These are phyloP conservation scores for Amesomyces nigricolor DNA, from an alignment of 2,329 filamentous ascomycete genomes.

Conservation along the genomic window DNA sequence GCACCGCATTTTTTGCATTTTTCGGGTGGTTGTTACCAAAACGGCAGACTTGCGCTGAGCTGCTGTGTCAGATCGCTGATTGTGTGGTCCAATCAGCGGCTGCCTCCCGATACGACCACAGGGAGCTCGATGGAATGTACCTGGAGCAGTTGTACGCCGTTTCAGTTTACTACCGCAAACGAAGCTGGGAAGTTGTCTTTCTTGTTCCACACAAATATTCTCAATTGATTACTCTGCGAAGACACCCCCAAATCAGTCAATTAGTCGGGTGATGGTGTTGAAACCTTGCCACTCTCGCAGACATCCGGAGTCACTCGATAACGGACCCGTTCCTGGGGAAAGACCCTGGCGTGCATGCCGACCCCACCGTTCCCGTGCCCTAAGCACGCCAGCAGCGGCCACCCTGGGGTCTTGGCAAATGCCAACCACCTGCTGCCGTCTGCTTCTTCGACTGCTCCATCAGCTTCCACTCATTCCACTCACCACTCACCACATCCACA, in stretches of 20 bases:
- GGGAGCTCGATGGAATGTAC: too few relatives aligned
- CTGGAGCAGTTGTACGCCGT: too few relatives aligned
- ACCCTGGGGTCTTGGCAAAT: constrained; percentile 9
- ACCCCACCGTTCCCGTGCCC: constrained; percentile 20
- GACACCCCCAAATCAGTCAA: too few relatives aligned
- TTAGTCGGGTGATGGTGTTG: too few relatives aligned
- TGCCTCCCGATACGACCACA: too few relatives aligned
- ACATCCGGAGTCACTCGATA: not conserved
- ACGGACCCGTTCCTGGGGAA: not conserved
- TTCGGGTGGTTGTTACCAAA: too few relatives aligned
- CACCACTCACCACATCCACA: constrained; percentile 12
- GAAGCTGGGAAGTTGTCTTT: too few relatives aligned
- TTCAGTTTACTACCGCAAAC: too few relatives aligned
- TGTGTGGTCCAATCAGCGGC: not conserved
- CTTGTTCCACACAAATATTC: too few relatives aligned
- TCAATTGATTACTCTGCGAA: too few relatives aligned
- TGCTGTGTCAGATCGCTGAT: not conserved
- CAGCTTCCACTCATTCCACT: constrained; percentile 24
- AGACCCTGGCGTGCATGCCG: not conserved
- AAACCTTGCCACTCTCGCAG: too few relatives aligned
- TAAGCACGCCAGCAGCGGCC: not conserved
- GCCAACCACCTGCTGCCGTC: constrained; percentile 19
- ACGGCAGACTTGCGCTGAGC: not conserved
- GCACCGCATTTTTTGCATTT: not conserved
- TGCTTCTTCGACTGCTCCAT: constrained; percentile 10